Percentiles rank a stretch among this genome's conserved stretches.
phyloP scores from a whole-genome alignment of 371 early-diverging fungal species.

The Saksenaea oblongispora region DNA sequence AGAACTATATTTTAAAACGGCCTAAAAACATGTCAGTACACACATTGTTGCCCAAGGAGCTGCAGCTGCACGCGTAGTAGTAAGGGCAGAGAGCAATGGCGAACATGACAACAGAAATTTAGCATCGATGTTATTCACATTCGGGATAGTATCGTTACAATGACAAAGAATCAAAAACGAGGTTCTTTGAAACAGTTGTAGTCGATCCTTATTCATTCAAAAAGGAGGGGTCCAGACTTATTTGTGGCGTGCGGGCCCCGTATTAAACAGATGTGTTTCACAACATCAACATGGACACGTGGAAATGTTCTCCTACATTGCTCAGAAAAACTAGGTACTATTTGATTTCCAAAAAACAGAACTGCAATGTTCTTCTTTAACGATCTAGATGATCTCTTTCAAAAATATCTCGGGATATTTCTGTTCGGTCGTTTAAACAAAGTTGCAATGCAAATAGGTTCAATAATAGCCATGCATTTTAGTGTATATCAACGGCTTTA shows the following conservation, averaged over 20 bases:
- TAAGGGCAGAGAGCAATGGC: background rate
- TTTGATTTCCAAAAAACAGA: background rate
- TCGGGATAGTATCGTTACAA: too few species aligned
- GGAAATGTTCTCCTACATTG: background rate
- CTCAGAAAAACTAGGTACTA: background rate
- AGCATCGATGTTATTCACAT: too few species aligned
- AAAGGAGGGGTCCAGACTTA: constrained; percentile 5
- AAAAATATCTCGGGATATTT: too few species aligned
- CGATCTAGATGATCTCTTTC: too few species aligned
- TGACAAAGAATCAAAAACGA: background rate
- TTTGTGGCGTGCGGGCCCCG: constrained; percentile 1
- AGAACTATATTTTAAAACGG: background rate
- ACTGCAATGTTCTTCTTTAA: too few species aligned
- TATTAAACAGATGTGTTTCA: constrained; percentile 8
- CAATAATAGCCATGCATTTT: too few species aligned
- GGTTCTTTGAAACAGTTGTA: background rate
- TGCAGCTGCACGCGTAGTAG: background rate
- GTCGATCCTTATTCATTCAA: background rate
- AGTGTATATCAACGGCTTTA: too few species aligned
- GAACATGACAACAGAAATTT: too few species aligned
- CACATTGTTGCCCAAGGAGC: background rate
- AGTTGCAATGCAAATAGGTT: too few species aligned
- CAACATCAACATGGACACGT: background rate
- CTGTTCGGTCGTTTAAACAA: too few species aligned
- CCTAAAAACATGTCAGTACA: background rate